Conservation (phyloP, 345 rosid species). For the Noccaea bulbosa region DNA sequence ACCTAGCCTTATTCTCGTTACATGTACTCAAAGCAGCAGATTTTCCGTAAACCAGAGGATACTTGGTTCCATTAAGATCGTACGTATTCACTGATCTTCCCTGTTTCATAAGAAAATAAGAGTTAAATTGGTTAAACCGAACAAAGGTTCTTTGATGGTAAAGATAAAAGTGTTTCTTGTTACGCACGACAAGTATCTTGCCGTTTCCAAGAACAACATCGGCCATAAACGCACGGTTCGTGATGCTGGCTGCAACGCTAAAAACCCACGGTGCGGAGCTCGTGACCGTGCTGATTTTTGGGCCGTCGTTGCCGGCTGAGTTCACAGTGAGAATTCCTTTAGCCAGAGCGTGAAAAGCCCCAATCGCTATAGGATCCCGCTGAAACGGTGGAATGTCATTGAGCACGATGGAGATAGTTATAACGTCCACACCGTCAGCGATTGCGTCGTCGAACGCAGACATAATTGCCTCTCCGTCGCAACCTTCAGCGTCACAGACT, state of each 20-base stretch:
- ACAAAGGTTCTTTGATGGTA: neutral
- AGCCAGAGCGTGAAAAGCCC: constrained; percentile 52
- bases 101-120: constrained; percentile 32
- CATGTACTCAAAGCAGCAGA: constrained; percentile 33
- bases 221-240: constrained; percentile 45
- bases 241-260: constrained; percentile 53
- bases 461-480: constrained; percentile 39
- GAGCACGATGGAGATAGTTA: constrained; percentile 43
- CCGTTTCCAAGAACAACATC: constrained; percentile 53
- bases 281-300: neutral
- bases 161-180: neutral
- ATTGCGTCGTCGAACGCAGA: constrained; percentile 47
- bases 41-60: constrained; percentile 44
- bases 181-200: constrained; percentile 45
- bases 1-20: constrained; percentile 12
- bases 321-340: constrained; percentile 50
- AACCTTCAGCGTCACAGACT: constrained; percentile 27
- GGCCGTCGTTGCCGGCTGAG: constrained; percentile 51
- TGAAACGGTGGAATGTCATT: neutral
- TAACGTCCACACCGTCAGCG: constrained; percentile 51
- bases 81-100: constrained; percentile 48
- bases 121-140: neutral
- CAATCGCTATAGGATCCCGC: constrained; percentile 46
- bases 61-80: constrained; percentile 31
- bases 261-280: constrained; percentile 54